phyloP scores from a whole-genome alignment of 495 filamentous ascomycete genomes.

The Penicillium pulvis region DNA sequence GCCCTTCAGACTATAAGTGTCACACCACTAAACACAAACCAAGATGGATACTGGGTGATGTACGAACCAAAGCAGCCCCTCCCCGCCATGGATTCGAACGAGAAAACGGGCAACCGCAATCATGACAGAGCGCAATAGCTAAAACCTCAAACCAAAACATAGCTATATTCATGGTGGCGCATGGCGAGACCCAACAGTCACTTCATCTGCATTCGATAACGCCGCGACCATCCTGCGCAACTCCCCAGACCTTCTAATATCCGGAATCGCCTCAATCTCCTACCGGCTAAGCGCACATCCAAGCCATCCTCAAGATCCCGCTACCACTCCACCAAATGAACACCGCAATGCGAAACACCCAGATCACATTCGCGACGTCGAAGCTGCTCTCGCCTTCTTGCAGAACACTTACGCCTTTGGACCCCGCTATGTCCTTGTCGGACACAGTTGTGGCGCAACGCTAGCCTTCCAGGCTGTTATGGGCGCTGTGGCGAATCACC shows the following conservation, averaged over 20 bases:
- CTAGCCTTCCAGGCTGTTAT: slow-evolving; percentile 71
- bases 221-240: slow-evolving; percentile 48
- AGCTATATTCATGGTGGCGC: slow-evolving; percentile 88
- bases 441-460: slow-evolving; percentile 77
- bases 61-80: slow-evolving; percentile 20
- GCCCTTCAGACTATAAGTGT: slow-evolving; percentile 37
- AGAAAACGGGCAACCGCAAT: not conserved
- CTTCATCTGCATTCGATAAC: slow-evolving; percentile 50
- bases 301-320: slow-evolving; percentile 52
- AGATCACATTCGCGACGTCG: slow-evolving; percentile 71
- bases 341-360: slow-evolving; percentile 63
- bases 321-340: slow-evolving; percentile 33
- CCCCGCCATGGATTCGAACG: not conserved
- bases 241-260: slow-evolving; percentile 41
- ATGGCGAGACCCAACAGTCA: slow-evolving; percentile 75
- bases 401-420: slow-evolving; percentile 54
- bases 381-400: slow-evolving; percentile 61
- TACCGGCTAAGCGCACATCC: slow-evolving; percentile 82
- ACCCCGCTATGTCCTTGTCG: slow-evolving; percentile 63
- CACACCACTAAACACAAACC: slow-evolving; percentile 22
- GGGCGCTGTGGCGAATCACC: slow-evolving; percentile 32
- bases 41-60: slow-evolving; percentile 51
- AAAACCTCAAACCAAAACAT: not conserved
- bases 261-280: slow-evolving; percentile 70
- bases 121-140: slow-evolving; percentile 5